Evolutionary conservation across 371 early-diverging fungal species (phyloP).

Genomic region (Amoeboaphelidium protococcarum): DNA sequence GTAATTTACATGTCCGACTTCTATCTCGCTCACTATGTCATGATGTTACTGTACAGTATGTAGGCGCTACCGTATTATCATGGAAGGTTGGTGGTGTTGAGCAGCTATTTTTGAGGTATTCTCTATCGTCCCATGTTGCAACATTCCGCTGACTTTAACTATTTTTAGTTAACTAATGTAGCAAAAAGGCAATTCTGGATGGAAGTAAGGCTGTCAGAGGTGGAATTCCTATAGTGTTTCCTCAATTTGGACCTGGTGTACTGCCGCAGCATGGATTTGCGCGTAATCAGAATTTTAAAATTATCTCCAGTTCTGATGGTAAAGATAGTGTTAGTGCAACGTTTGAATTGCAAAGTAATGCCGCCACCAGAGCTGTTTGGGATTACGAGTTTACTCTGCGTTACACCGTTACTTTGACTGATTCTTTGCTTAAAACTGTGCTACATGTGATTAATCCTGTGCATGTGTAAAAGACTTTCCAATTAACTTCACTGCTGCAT

Average conservation of each 20-base stretch:
- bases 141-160: background rate
- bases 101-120: slow-evolving; percentile 42
- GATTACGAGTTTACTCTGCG: slow-evolving; percentile 28
- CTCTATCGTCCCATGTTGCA: slow-evolving; percentile 2
- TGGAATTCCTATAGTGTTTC: slow-evolving; percentile 51
- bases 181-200: slow-evolving; percentile 34
- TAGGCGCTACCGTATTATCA: slow-evolving; percentile 52
- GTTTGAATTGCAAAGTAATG: background rate
- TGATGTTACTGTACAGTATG: no score
- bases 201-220: slow-evolving; percentile 66
- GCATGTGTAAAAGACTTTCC: slow-evolving; percentile 26
- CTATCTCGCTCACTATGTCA: no score
- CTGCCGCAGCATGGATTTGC: background rate
- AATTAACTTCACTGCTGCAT: slow-evolving; percentile 64
- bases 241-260: slow-evolving; percentile 30
- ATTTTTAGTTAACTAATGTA: slow-evolving; percentile 3
- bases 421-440: slow-evolving; percentile 30
- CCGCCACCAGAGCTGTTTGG: background rate
- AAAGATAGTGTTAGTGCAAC: background rate
- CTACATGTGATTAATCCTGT: slow-evolving; percentile 42
- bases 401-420: slow-evolving; percentile 49
- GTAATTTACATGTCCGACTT: no score
- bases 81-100: slow-evolving; percentile 38
- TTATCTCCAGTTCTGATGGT: background rate
- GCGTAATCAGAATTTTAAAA: background rate